phyloP scores from a whole-genome alignment of 1,284 basidiomycete species.

The Cerrena zonata region DNA sequence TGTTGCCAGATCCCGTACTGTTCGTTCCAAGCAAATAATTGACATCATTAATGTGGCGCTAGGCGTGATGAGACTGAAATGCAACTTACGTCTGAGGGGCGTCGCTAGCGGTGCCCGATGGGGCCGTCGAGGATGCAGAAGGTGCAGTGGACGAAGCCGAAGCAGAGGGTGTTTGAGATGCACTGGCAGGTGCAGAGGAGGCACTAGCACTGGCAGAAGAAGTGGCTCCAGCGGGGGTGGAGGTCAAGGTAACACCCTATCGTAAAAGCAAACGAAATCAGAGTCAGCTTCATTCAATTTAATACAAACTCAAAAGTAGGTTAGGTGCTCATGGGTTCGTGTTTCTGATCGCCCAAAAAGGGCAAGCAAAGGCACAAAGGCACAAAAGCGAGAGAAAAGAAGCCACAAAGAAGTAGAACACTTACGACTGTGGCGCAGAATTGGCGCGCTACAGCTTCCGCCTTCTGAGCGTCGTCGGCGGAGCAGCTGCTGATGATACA shows the following conservation, averaged over 20 bases:
- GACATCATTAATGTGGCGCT: background rate
- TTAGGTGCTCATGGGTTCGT: background rate
- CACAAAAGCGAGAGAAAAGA: background rate
- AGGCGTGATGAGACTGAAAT: conserved; percentile 5
- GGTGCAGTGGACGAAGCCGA: conserved; percentile 6
- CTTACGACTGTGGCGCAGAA: conserved; percentile 50
- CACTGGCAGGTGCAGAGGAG: conserved; percentile 6
- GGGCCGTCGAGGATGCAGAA: background rate
- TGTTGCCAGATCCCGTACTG: conserved; percentile 9
- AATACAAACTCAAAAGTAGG: background rate
- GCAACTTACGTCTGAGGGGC: conserved; percentile 9
- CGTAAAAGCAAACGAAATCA: conserved; percentile 1
- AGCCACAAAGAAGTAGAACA: conserved; percentile 11
- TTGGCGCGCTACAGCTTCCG: conserved; percentile 37
- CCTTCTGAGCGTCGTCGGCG: conserved; percentile 41
- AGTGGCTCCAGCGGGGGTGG: conserved; percentile 13
- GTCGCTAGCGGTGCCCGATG: conserved; percentile 2
- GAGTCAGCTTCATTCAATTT: background rate
- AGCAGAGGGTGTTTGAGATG: conserved; percentile 3
- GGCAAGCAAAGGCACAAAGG: too few relatives aligned
- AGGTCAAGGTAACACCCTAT: conserved; percentile 47
- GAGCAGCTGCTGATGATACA: conserved; percentile 45
- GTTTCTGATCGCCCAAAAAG: background rate
- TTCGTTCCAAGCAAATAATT: background rate
- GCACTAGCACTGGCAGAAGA: conserved; percentile 9